Evolutionary conservation across 2,329 filamentous ascomycete species (phyloP), one percentile per base, ranked within the genome.

Genomic region (Ophiostoma australiae): DNA sequence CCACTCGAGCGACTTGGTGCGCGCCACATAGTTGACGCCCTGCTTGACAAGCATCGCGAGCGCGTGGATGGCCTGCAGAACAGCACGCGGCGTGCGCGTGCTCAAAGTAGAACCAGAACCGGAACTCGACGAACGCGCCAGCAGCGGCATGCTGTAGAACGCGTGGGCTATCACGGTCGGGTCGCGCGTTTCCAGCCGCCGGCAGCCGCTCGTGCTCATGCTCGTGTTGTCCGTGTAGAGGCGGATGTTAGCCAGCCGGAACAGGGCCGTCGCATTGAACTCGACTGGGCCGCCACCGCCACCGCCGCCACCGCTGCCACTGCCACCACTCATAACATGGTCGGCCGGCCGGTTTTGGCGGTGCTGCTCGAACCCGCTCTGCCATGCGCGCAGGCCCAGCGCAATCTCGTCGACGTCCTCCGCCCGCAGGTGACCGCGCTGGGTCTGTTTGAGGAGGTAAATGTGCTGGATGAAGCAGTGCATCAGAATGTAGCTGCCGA

Each of bases 381-480:
- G 85, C 87, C 86, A 89, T n/a, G 84, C 80, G 0, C 84, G 81
- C 48, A 89, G 76, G 0, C 86, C 86, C 72, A 85, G 84, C 1
- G 82, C 81, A 2, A 87, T 83, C 69, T 87, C 84, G 52, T 87
- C 85, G 2, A 87, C 82, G 71, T 88, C 85, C 65, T 87, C 84
- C 0, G 81, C 79, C 66, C 84, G 83, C 73, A 88, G 76, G 0
- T 82, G 84, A 37, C 84, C 66, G 23, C n/a, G 37, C 37, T 67
- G 66, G 4, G 86, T 87, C 75, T 90, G 87, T 75, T 90, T 90
- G 31, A 91, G 78, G 52, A 91, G 82, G 77, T 89, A 92, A 20
- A 92, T 89, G 73, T 91, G 89, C 75, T 92, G 90, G 13, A 92
- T 84, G 33, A 93, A 78, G 3, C 89, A 89, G 75, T 92, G 89